A percentile compares a stretch with the other conserved stretches of the same genome.
These are phyloP conservation scores for Albophoma yamanashiensis DNA, from an alignment of 2,329 filamentous ascomycete genomes.

Conservation along the genomic window DNA sequence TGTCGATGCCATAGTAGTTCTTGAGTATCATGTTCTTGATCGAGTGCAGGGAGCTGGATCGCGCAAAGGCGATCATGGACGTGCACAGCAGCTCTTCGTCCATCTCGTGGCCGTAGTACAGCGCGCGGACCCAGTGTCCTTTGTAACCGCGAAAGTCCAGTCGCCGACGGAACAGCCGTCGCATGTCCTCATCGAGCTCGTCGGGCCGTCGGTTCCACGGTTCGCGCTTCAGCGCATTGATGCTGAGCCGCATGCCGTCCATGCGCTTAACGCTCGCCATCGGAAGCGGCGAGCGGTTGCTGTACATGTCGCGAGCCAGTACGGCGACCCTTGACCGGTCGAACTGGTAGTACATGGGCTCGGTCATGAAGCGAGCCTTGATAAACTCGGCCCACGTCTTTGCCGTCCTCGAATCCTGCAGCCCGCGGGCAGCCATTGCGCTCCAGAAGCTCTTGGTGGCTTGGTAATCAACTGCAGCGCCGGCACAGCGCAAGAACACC, in stretches of 20 bases:
- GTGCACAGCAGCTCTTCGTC: conserved; percentile 29
- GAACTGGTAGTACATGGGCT: conserved; percentile 34
- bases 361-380: conserved; percentile 34
- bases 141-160: conserved; percentile 13
- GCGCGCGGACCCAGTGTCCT: conserved; percentile 16
- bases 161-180: conserved; percentile 15
- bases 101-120: conserved; percentile 15
- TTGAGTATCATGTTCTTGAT: conserved; percentile 22
- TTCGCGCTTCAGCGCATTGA: conserved; percentile 12
- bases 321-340: conserved; percentile 29
- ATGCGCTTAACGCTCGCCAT: conserved; percentile 12
- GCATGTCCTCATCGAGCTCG: conserved; percentile 12
- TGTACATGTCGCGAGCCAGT: conserved; percentile 26
- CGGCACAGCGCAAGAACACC: conserved; percentile 34
- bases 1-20: conserved; percentile 18
- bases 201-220: conserved; percentile 19
- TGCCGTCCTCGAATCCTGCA: conserved; percentile 19
- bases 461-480: conserved; percentile 27
- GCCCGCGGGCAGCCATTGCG: conserved; percentile 14
- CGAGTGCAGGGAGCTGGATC: conserved; percentile 21
- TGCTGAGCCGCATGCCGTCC: conserved; percentile 18
- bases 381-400: conserved; percentile 33
- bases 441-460: conserved; percentile 25
- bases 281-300: conserved; percentile 5
- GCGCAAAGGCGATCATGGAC: conserved; percentile 29